Base-by-base conservation (phyloP, 257 asterid genomes). In the Solanum tacnaense region DNA sequence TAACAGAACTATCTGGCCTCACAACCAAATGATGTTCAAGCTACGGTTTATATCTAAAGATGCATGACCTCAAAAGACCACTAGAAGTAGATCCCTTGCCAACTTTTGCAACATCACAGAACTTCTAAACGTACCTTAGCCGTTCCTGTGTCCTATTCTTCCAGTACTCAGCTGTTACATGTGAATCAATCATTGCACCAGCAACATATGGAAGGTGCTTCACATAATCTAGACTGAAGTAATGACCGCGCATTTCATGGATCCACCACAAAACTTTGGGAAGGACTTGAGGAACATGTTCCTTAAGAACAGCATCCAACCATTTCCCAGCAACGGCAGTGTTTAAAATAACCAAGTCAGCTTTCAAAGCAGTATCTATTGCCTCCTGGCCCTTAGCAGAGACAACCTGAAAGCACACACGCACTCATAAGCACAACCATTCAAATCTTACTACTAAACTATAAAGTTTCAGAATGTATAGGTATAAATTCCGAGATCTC, bases 181-280 rank as follows among this genome's bases (percentile, higher is more conserved):
- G 96, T 39, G 99, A 97, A 92, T 97, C 99, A 90, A 97, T 97
- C 98, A 97, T 97, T 73, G 96, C 98, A 92, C 99, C 99, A 90
- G 98, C 96, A 94, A 97, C 99, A 92, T 92, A 93, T 87, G 99
- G 99, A 92, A 97, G 98, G 94, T 95, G 99, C 96, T 93, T 97
- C 72, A 97, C 98, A 92, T 93, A 95, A 92, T 96, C 98, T 96
- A 94, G 93, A 88, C 93, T 97, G 92, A 96, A 97, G 93, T 97
- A 97, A 93, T 97, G 98, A 91, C 98, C 99, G 84, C 99, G 93
- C 99, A 97, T 97, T 93, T 97, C 99, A 93, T 97, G 99, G 89
- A 97, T 97, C 98, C 99, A 97, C 99, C 99, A 97, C 92, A 97
- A 96, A 90, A 97, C 94, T 96, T 97, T 97, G 88, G 98, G 98